phyloP scores from a whole-genome alignment of 2,329 filamentous ascomycete species.

The Botrytis deweyae region DNA sequence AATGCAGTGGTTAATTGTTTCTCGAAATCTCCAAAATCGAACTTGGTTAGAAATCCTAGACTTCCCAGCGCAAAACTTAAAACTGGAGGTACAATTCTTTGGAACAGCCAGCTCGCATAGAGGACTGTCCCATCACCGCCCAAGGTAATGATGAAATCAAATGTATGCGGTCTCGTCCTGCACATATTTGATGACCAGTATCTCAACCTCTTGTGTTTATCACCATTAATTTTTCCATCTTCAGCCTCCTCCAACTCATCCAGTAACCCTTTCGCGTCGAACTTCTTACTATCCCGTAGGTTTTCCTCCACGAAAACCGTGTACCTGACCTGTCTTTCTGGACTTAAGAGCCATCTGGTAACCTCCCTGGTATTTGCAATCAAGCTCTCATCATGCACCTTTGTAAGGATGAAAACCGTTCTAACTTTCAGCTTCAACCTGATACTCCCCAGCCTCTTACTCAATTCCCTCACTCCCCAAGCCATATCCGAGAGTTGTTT shows the following conservation, averaged over 20 bases:
- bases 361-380: constrained; percentile 76
- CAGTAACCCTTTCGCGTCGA: constrained; percentile 69
- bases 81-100: constrained; percentile 89
- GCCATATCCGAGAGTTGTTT: constrained; percentile 96
- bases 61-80: constrained; percentile 89
- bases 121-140: constrained; percentile 96
- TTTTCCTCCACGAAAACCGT: constrained; percentile 81
- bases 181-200: constrained; percentile 87
- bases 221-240: constrained; percentile 40
- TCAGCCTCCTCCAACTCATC: constrained; percentile 55
- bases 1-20: constrained; percentile 71
- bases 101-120: constrained; percentile 95
- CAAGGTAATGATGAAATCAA: constrained; percentile 90
- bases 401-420: constrained; percentile 85
- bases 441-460: constrained; percentile 80
- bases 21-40: constrained; percentile 78
- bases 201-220: constrained; percentile 53
- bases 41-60: constrained; percentile 92
- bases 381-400: constrained; percentile 81
- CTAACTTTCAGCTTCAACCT: constrained; percentile 77
- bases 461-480: constrained; percentile 88
- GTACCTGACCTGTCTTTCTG: constrained; percentile 65
- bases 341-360: constrained; percentile 75
- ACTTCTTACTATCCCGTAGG: constrained; percentile 67
- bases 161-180: constrained; percentile 73